Base-by-base conservation (phyloP, 495 filamentous ascomycete species). In the Cairneyella variabilis region DNA sequence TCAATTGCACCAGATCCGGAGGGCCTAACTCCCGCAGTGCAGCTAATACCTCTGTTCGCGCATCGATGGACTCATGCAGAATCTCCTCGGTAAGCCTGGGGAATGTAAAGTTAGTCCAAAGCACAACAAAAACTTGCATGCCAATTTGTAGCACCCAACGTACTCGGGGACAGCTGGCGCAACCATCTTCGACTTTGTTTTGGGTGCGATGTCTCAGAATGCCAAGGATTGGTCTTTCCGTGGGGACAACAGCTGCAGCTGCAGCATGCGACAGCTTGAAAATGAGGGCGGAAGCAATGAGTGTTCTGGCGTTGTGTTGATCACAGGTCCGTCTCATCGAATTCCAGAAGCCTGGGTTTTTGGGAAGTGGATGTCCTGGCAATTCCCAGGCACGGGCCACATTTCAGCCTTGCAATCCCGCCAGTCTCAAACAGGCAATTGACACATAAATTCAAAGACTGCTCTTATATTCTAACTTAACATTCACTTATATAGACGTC, bases 1-100 rank as follows among this genome's bases (percentile, higher is more conserved):
- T 82, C 46, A 98, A 77, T 71, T 97, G 93, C 17, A 97, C 93
- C 22, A 98, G 77, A 64, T 98, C 93, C 25, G 93, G 93, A 7
- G 93, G 95, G 25, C 93, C 93, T 51, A 97, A 78, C 76, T 98
- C 93, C 59, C 93, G 85, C 53, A 97, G 75, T 26, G 82, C 77
- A 63, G 84, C 79, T 17, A 98, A 77, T 8, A 87, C 82, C 58
- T 97, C 93, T 62, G 91, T 90, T 62, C 93, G 86, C 61, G 90
- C 82, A 68, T 92, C 89, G 64, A 96, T 84, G 34, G 90, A 89
- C 57, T 95, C 85, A 63, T 88, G 88, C 32, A 93, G 76, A 38
- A 92, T 82, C 64, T 96, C 89, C 69, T 97, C 93, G 55, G 90
- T 89, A 57, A 99, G 84, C 68, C 93, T 97, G 34, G 26, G 11